Conservation (phyloP, 2,329 filamentous ascomycete genomes). For the Hypoxylon sp. region DNA sequence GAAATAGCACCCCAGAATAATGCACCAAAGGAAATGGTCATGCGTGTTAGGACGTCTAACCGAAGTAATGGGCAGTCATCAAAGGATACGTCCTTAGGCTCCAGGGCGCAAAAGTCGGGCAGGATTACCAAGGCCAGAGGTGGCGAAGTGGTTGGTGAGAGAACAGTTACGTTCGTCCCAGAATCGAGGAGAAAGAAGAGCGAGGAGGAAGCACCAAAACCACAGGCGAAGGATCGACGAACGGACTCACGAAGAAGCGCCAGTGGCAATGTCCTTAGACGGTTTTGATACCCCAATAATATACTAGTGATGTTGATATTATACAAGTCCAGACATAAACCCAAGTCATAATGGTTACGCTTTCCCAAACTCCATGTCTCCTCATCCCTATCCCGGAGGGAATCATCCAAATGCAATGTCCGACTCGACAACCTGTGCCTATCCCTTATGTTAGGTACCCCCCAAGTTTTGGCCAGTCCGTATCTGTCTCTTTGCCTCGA, state of each 20-base stretch:
- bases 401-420: slow-evolving; percentile 14
- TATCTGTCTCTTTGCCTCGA: neutral
- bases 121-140: slow-evolving; percentile 55
- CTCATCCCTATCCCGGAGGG: slow-evolving; percentile 10
- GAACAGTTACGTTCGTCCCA: slow-evolving; percentile 78
- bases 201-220: slow-evolving; percentile 33
- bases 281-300: slow-evolving; percentile 61
- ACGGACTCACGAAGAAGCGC: slow-evolving; percentile 70
- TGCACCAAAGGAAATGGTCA: slow-evolving; percentile 55
- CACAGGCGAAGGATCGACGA: slow-evolving; percentile 39
- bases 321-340: slow-evolving; percentile 4
- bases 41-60: slow-evolving; percentile 75
- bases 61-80: slow-evolving; percentile 67
- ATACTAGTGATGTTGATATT: slow-evolving; percentile 36
- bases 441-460: slow-evolving; percentile 9
- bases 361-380: slow-evolving; percentile 25
- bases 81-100: slow-evolving; percentile 65
- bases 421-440: slow-evolving; percentile 10
- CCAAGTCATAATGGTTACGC: slow-evolving; percentile 15
- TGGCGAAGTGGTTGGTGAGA: slow-evolving; percentile 66
- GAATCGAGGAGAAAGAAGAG: slow-evolving; percentile 62
- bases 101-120: slow-evolving; percentile 60
- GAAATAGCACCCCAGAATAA: slow-evolving; percentile 42
- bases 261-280: slow-evolving; percentile 75
- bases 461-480: slow-evolving; percentile 8